Conservation (phyloP, 2,329 filamentous ascomycete genomes). For the Drechslera avenae region DNA sequence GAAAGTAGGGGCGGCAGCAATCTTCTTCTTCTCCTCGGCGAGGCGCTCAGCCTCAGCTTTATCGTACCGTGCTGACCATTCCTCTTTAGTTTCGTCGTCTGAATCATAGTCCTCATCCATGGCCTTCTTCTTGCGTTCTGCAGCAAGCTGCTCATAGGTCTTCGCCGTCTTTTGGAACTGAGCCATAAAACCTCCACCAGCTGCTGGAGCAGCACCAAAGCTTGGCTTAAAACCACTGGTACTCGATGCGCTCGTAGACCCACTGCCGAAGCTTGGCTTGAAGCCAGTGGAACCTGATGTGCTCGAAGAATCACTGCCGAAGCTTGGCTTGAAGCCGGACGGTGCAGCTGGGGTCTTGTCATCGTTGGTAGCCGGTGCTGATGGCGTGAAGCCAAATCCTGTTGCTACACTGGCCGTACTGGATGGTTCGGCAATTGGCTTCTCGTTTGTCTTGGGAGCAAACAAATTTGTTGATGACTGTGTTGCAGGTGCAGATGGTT, state of each 20-base stretch:
- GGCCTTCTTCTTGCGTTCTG: conserved; percentile 44
- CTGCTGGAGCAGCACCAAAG: conserved; percentile 12
- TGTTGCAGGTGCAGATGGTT: conserved; percentile 19
- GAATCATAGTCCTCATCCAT: conserved; percentile 45
- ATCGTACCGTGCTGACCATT: conserved; percentile 43
- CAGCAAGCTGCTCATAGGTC: conserved; percentile 38
- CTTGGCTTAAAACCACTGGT: conserved; percentile 19
- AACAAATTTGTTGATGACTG: conserved; percentile 20
- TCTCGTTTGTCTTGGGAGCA: conserved; percentile 15
- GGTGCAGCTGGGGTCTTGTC: conserved; percentile 3
- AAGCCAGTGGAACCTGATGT: conserved; percentile 10
- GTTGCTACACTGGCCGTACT: conserved; percentile 14
- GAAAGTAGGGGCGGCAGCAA: conserved; percentile 29
- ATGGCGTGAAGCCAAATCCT: conserved; percentile 26
- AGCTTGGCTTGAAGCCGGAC: conserved; percentile 16
- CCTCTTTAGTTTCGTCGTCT: conserved; percentile 43
- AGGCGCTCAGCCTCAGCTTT: conserved; percentile 36
- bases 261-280: conserved; percentile 23
- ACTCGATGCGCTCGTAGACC: conserved; percentile 3
- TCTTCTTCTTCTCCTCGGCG: conserved; percentile 33
- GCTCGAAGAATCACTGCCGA: conserved; percentile 9
- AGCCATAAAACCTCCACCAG: conserved; percentile 27
- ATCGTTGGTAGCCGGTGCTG: conserved; percentile 14
- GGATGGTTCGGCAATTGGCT: conserved; percentile 7
- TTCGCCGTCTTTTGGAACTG: conserved; percentile 42